These are phyloP conservation scores for Pyrrhoderma lamaoense DNA, from an alignment of 1,284 basidiomycete genomes.

Conservation along the genomic window DNA sequence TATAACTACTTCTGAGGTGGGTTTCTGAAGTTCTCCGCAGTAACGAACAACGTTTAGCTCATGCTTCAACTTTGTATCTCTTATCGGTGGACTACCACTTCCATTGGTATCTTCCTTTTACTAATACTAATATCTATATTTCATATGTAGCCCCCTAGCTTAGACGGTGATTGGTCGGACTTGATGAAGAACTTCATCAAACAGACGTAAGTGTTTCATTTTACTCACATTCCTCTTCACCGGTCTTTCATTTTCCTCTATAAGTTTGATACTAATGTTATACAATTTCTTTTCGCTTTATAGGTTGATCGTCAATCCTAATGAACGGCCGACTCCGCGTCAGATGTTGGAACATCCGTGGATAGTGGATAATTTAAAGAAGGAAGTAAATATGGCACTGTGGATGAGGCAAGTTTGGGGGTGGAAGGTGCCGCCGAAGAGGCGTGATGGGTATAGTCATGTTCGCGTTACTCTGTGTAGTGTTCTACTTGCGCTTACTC, in stretches of 20 bases:
- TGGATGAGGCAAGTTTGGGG: constrained; percentile 91
- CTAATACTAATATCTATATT: constrained; percentile 10
- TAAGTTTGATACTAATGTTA: neutral
- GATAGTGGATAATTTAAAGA: constrained; percentile 72
- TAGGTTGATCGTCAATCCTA: constrained; percentile 52
- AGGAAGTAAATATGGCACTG: constrained; percentile 80
- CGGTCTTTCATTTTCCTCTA: constrained; percentile 18
- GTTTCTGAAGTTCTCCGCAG: constrained; percentile 22
- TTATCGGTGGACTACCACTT: no score
- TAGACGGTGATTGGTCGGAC: constrained; percentile 80
- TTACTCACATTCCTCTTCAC: constrained; percentile 20
- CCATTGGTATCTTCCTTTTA: neutral
- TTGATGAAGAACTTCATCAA: constrained; percentile 92
- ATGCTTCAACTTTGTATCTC: no score
- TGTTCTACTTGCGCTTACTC: no score
- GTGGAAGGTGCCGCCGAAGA: constrained; percentile 48
- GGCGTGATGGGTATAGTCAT: constrained; percentile 19
- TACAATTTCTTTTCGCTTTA: constrained; percentile 17
- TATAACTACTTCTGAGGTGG: constrained; percentile 75
- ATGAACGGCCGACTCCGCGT: constrained; percentile 74
- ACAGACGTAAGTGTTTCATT: constrained; percentile 55
- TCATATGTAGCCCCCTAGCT: constrained; percentile 62
- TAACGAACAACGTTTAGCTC: no score
- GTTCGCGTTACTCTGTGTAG: constrained; percentile 9
- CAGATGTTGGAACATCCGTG: constrained; percentile 86